A percentile compares a stretch with the other conserved stretches of the same genome.
These are phyloP conservation scores for Cercospora nicotianae DNA, from an alignment of 2,329 filamentous ascomycete species.

Conservation along the genomic window DNA sequence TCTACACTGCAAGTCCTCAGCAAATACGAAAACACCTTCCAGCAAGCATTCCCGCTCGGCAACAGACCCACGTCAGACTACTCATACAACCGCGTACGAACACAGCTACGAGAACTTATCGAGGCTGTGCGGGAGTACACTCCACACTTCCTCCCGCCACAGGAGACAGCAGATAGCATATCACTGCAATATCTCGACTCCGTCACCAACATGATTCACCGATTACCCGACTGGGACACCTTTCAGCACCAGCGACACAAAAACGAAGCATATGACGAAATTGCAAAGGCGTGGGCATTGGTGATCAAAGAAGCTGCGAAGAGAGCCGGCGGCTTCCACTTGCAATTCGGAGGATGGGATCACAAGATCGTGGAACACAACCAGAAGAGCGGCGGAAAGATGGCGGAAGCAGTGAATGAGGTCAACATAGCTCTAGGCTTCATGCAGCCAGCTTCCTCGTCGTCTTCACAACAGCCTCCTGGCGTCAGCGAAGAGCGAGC, in stretches of 20 bases:
- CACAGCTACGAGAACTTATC: slow-evolving; percentile 74
- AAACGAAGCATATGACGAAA: slow-evolving; percentile 93
- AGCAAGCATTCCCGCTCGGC: slow-evolving; percentile 78
- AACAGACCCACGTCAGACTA: slow-evolving; percentile 86
- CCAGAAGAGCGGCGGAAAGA: slow-evolving; percentile 76
- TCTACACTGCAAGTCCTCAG: slow-evolving; percentile 77
- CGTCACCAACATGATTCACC: slow-evolving; percentile 85
- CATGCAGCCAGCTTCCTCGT: slow-evolving; percentile 58
- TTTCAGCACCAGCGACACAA: slow-evolving; percentile 89
- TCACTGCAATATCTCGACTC: slow-evolving; percentile 87
- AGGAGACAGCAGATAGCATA: slow-evolving; percentile 77
- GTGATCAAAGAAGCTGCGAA: slow-evolving; percentile 91
- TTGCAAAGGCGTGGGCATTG: slow-evolving; percentile 87
- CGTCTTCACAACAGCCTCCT: slow-evolving; percentile 21
- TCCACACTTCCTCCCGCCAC: slow-evolving; percentile 89
- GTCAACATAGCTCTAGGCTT: slow-evolving; percentile 72
- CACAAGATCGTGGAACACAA: slow-evolving; percentile 85
- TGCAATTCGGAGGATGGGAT: slow-evolving; percentile 92
- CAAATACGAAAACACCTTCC: slow-evolving; percentile 77
- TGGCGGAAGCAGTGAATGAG: slow-evolving; percentile 76
- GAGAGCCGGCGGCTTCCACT: slow-evolving; percentile 81
- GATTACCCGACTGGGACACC: slow-evolving; percentile 86
- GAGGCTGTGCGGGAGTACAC: slow-evolving; percentile 93
- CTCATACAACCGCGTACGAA: slow-evolving; percentile 87
- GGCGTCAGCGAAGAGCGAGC: slow-evolving; percentile 41